Conservation (phyloP, 1,284 basidiomycete genomes). For the Omphalotus olearius region DNA sequence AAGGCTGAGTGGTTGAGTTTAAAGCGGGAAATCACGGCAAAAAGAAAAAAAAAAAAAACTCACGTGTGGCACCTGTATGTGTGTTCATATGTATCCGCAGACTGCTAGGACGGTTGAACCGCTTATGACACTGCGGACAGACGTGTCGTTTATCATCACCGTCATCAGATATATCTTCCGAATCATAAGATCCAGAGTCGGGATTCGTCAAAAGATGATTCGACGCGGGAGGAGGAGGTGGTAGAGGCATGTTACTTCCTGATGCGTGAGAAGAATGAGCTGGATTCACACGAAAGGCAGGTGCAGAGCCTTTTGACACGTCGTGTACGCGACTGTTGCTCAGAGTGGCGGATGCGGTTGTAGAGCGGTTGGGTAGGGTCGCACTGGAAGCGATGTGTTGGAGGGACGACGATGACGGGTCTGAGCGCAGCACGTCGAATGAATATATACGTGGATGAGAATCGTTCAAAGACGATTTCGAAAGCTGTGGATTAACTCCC, state of each 20-base stretch:
- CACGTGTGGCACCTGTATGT: slow-evolving; percentile 74
- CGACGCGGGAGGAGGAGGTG: neutral
- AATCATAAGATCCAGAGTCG: slow-evolving; percentile 13
- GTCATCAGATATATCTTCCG: slow-evolving; percentile 19
- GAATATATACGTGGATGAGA: slow-evolving; percentile 19
- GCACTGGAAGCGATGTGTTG: slow-evolving; percentile 40
- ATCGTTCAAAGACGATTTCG: slow-evolving; percentile 1
- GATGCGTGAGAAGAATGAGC: neutral
- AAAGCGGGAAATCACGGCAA: slow-evolving; percentile 7
- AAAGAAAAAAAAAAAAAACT: slow-evolving; percentile 25
- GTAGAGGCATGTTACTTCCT: neutral
- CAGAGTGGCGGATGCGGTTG: slow-evolving; percentile 11
- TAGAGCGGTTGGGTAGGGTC: slow-evolving; percentile 28
- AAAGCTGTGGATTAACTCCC: slow-evolving; percentile 4
- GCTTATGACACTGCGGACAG: slow-evolving; percentile 62
- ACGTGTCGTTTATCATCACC: slow-evolving; percentile 47
- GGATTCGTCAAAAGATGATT: neutral
- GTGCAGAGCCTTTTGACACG: slow-evolving; percentile 27
- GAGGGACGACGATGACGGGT: slow-evolving; percentile 37
- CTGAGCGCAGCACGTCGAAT: slow-evolving; percentile 39
- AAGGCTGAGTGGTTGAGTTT: slow-evolving; percentile 44
- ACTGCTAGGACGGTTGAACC: slow-evolving; percentile 76
- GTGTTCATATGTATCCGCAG: slow-evolving; percentile 73
- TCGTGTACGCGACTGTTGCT: slow-evolving; percentile 17
- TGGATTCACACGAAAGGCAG: slow-evolving; percentile 30